phyloP scores from a whole-genome alignment of 1,284 basidiomycete genomes.

The Mycosarcoma mackinlayi region DNA sequence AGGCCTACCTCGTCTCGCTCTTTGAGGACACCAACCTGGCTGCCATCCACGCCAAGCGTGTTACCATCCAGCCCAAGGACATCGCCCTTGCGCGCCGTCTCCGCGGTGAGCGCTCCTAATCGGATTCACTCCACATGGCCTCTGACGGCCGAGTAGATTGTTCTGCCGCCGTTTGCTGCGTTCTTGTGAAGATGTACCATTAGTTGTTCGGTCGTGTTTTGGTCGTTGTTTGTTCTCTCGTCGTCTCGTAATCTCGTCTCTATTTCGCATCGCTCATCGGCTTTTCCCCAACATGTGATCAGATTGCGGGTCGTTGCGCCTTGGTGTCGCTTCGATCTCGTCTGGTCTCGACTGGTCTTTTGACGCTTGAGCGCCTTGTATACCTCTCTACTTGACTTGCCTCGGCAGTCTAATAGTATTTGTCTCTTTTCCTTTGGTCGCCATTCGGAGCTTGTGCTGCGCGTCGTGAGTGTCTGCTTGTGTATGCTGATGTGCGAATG shows the following conservation, averaged over 20 bases:
- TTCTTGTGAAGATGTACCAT: slow-evolving; percentile 41
- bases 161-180: slow-evolving; percentile 10
- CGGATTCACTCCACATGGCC: slow-evolving; percentile 13
- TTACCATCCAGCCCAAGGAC: slow-evolving; percentile 97
- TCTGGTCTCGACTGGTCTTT: slow-evolving; percentile 8
- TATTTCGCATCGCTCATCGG: slow-evolving; percentile 37
- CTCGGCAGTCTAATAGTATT: slow-evolving; percentile 30
- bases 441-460: too few relatives aligned
- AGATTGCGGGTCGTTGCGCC: neutral
- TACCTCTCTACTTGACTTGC: slow-evolving; percentile 30
- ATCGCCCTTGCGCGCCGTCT: slow-evolving; percentile 95
- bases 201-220: slow-evolving; percentile 27
- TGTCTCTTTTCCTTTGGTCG: slow-evolving; percentile 3
- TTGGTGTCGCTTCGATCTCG: slow-evolving; percentile 4
- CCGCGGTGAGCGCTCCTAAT: slow-evolving; percentile 74
- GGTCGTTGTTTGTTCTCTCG: slow-evolving; percentile 11
- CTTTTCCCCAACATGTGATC: too few relatives aligned
- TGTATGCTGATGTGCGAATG: neutral
- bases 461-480: neutral
- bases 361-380: slow-evolving; percentile 38
- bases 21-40: slow-evolving; percentile 84
- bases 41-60: slow-evolving; percentile 97
- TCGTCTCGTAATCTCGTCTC: slow-evolving; percentile 22
- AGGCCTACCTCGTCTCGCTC: slow-evolving; percentile 87
- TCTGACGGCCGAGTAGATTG: slow-evolving; percentile 5